A percentile compares a stretch with the other conserved stretches of the same genome.
Conservation (phyloP, 768 basidiomycete genomes). For the Phallus indusiatus region DNA sequence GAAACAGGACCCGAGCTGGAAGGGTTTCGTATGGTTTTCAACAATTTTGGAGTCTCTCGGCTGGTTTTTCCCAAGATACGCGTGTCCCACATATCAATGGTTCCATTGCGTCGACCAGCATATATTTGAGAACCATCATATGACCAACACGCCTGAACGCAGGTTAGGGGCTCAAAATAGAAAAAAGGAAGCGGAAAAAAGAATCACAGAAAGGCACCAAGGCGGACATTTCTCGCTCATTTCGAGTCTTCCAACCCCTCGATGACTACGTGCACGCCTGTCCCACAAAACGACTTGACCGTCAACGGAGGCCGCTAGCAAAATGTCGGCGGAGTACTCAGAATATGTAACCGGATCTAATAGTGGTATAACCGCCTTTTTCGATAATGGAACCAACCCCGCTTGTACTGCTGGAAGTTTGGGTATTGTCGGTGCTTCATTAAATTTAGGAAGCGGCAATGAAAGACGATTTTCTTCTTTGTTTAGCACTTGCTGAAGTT, state of each 20-base stretch:
- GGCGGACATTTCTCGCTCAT: slow-evolving; percentile 89
- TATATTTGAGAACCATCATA: slow-evolving; percentile 80
- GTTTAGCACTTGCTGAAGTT: slow-evolving; percentile 5
- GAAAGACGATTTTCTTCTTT: slow-evolving; percentile 6
- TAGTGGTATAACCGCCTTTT: slow-evolving; percentile 61
- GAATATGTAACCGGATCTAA: slow-evolving; percentile 52
- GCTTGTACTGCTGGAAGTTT: slow-evolving; percentile 8
- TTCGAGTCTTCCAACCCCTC: slow-evolving; percentile 76
- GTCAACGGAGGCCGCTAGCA: slow-evolving; percentile 86
- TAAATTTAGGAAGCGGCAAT: not conserved
- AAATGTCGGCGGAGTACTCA: slow-evolving; percentile 66
- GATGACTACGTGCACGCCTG: slow-evolving; percentile 51
- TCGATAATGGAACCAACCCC: slow-evolving; percentile 18
- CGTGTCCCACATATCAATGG: slow-evolving; percentile 91
- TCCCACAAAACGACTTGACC: slow-evolving; percentile 94
- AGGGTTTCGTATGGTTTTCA: slow-evolving; percentile 82
- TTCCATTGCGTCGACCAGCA: slow-evolving; percentile 83
- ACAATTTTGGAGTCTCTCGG: slow-evolving; percentile 57
- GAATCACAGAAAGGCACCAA: slow-evolving; percentile 87
- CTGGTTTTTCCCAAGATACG: slow-evolving; percentile 64
- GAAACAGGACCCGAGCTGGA: slow-evolving; percentile 85
- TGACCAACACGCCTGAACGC: slow-evolving; percentile 89
- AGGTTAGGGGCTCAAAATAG: not conserved
- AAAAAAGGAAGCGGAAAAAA: not conserved
- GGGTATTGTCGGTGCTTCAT: not conserved